Evolutionary conservation across 2,329 filamentous ascomycete species (phyloP).

Genomic region (Aureobasidium lini): DNA sequence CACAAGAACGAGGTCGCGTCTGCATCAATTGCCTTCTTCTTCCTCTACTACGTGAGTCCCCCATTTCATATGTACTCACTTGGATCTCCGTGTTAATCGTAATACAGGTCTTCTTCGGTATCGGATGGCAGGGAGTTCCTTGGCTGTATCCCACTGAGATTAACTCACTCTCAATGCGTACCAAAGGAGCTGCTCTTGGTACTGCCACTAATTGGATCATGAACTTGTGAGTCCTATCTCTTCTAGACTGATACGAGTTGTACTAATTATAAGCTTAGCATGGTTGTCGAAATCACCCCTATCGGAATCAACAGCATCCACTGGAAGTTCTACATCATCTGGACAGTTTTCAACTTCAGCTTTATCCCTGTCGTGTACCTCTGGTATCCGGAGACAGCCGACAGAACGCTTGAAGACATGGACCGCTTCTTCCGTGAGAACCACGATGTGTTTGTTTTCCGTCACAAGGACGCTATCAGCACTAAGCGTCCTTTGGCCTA

Average conservation of each 20-base stretch:
- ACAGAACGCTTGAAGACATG: constrained; percentile 27
- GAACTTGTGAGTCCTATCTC: constrained; percentile 21
- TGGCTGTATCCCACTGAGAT: constrained; percentile 38
- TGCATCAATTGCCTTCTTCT: constrained; percentile 44
- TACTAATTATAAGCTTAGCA: neutral
- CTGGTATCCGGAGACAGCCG: constrained; percentile 28
- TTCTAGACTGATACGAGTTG: neutral
- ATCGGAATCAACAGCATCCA: constrained; percentile 31
- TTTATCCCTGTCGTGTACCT: constrained; percentile 44
- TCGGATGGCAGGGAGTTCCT: constrained; percentile 39
- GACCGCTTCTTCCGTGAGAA: constrained; percentile 25
- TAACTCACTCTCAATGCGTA: constrained; percentile 42
- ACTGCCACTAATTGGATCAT: constrained; percentile 47
- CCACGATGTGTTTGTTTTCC: constrained; percentile 37
- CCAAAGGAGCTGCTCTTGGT: constrained; percentile 42
- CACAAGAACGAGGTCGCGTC: constrained; percentile 26
- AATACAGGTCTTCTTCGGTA: constrained; percentile 38
- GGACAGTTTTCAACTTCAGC: constrained; percentile 16
- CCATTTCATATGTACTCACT: too few relatives aligned
- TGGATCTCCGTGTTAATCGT: constrained; percentile 17
- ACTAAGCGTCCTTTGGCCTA: constrained; percentile 41
- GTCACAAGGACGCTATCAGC: constrained; percentile 41
- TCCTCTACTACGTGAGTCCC: constrained; percentile 40
- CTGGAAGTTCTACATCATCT: constrained; percentile 24
- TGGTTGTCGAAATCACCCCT: constrained; percentile 38